Percentiles rank a stretch among this genome's conserved stretches.
Conservation (phyloP, 306 rosid species). For the Trichosanthes cucumerina region DNA sequence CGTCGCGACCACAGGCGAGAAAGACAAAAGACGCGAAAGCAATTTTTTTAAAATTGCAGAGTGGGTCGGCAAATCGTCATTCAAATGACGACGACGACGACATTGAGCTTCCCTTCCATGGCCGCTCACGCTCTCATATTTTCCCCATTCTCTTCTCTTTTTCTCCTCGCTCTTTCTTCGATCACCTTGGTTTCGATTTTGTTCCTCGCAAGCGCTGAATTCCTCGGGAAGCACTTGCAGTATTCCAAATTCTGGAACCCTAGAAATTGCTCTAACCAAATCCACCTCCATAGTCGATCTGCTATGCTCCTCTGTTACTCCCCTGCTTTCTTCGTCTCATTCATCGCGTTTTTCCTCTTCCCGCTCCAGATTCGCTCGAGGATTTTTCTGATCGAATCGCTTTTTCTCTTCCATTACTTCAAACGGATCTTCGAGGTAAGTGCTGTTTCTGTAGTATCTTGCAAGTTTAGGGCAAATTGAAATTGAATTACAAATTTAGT, state of each 20-base stretch:
- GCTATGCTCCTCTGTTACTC: conserved; percentile 52
- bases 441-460: too few species aligned
- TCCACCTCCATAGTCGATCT: conserved; percentile 25
- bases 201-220: conserved; percentile 20
- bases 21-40: too few species aligned
- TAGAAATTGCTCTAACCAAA: neutral
- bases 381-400: conserved; percentile 25
- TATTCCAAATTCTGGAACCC: conserved; percentile 46
- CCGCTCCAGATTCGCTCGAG: conserved; percentile 26
- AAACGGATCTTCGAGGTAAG: conserved; percentile 54
- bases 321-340: conserved; percentile 50
- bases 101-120: neutral
- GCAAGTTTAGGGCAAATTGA: too few species aligned
- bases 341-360: conserved; percentile 25
- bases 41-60: too few species aligned
- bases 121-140: conserved; percentile 19
- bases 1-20: too few species aligned
- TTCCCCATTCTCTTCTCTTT: conserved; percentile 35
- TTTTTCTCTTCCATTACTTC: conserved; percentile 48
- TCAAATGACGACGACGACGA: neutral
- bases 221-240: conserved; percentile 38
- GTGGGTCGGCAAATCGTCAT: neutral
- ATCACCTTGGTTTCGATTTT: conserved; percentile 17
- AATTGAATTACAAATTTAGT: too few species aligned
- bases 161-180: conserved; percentile 27